Evolutionary conservation across 345 rosid genomes (phyloP), one percentile per base, ranked within the genome.

Genomic region (Ceriops decandra): DNA sequence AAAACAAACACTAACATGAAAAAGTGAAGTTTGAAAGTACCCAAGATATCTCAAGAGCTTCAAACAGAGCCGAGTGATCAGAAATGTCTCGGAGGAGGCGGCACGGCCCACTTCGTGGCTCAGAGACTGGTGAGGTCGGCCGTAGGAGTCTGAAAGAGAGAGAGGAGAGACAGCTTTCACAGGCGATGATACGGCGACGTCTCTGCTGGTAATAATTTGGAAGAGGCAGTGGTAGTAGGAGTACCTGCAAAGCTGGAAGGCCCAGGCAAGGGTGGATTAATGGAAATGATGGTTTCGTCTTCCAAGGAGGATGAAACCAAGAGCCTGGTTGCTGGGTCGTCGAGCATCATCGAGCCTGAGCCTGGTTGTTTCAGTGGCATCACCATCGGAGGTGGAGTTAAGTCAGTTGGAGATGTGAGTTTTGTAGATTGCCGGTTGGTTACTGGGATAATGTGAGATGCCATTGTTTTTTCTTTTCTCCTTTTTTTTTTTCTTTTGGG

Each of bases 11-110:
- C 22, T 8, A 10, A 0, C 1, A 24, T 13, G 54, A 30, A 30
- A 62, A 26, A 28, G 57, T 4, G 7, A 38, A 27, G 31, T 42
- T 13, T 11, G 16, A 63, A 61, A 9, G 53, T 83, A 95, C 97
- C 96, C 93, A 30, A 95, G 90, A 82, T 77, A 95, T 56, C 79
- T 72, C 11, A 88, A 64, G 22, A 95, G 90, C 79, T 86, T 87
- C 80, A 87, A 71, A 72, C 86, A 71, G 47, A 90, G 79, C 64
- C 93, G 83, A 72, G 93, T 82, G 52, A 90, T 20, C 76, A 87
- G 75, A 62, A 77, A 85, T 3, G 89, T 91, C 70, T 95, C 90
- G 0, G 88, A 80, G 0, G 88, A 80, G 33, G 91, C 87, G 0
- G 83, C 96, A 47, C 81, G 91, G 59, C 82, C 81, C 57, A 88